Evolutionary conservation across 139 green algal genomes (phyloP).

Genomic region (Auxenochlorella pyrenoidosa): DNA sequence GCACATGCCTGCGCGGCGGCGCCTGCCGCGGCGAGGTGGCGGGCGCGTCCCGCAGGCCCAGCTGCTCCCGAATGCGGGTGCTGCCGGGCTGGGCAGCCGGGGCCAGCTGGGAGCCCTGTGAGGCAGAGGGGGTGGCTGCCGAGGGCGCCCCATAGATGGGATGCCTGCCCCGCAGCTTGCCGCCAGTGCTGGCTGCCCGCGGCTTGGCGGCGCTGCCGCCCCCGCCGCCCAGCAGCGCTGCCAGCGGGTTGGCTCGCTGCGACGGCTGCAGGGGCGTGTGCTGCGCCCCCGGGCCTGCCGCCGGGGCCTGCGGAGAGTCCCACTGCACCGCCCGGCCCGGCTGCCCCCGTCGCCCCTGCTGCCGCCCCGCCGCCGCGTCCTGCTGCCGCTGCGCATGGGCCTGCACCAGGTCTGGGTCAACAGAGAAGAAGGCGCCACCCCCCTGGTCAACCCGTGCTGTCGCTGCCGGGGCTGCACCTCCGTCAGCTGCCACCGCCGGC

Average conservation of each 20-base stretch:
- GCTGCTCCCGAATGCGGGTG: background rate
- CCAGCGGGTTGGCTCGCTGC: conserved; percentile 21
- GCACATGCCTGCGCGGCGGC: background rate
- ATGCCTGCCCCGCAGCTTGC: conserved; percentile 19
- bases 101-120: background rate
- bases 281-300: background rate
- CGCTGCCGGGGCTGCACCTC: background rate
- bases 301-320: conserved; percentile 2
- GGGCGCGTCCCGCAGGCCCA: background rate
- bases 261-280: conserved; percentile 15
- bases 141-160: conserved; percentile 15
- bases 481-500: background rate
- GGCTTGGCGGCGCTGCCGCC: background rate
- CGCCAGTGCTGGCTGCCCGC: background rate
- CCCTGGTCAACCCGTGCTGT: background rate
- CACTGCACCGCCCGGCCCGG: background rate
- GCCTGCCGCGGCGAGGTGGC: conserved; percentile 5
- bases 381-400: background rate
- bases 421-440: background rate
- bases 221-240: conserved; percentile 3
- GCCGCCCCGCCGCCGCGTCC: background rate
- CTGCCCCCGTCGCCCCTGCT: background rate
- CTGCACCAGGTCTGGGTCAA: conserved; percentile 25
- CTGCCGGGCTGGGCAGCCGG: background rate
- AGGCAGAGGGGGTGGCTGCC: background rate